Evolutionary conservation across 2,329 filamentous ascomycete genomes (phyloP).

Genomic region (Colletotrichum tropicale): DNA sequence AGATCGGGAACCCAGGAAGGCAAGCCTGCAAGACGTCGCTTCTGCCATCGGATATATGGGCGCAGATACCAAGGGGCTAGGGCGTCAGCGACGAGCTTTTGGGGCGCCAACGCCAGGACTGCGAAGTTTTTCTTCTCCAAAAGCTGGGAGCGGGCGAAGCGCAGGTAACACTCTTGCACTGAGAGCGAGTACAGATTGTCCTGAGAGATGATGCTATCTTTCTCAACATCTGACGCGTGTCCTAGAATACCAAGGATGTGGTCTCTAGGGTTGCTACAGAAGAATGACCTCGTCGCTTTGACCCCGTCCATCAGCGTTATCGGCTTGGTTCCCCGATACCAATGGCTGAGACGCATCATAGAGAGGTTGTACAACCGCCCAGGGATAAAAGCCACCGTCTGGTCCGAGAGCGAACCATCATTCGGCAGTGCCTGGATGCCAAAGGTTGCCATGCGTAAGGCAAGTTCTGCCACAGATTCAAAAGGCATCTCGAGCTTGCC

Average conservation of each 20-base stretch:
- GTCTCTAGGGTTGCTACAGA: neutral
- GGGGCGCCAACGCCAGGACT: neutral
- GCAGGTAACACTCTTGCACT: neutral
- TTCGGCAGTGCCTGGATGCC: neutral
- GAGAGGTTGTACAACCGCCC: neutral
- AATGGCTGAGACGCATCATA: neutral
- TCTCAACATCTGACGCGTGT: neutral
- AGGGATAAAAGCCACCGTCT: neutral
- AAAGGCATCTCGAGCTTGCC: neutral
- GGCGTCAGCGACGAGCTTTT: neutral
- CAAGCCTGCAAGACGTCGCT: neutral
- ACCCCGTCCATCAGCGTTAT: neutral
- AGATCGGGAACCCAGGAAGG: neutral
- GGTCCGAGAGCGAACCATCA: neutral
- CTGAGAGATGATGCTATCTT: neutral
- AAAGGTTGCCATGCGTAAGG: neutral
- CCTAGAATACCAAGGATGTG: neutral
- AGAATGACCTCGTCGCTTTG: neutral
- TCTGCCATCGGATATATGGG: neutral
- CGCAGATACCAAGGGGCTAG: neutral
- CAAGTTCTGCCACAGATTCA: neutral
- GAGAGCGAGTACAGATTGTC: neutral
- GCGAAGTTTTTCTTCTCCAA: neutral
- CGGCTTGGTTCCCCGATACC: neutral
- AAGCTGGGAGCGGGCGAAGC: neutral